A percentile compares a stretch with the other conserved stretches of the same genome.
Evolutionary conservation across 208 protist genomes (phyloP).

Genomic region (Trichomonas gallinae): DNA sequence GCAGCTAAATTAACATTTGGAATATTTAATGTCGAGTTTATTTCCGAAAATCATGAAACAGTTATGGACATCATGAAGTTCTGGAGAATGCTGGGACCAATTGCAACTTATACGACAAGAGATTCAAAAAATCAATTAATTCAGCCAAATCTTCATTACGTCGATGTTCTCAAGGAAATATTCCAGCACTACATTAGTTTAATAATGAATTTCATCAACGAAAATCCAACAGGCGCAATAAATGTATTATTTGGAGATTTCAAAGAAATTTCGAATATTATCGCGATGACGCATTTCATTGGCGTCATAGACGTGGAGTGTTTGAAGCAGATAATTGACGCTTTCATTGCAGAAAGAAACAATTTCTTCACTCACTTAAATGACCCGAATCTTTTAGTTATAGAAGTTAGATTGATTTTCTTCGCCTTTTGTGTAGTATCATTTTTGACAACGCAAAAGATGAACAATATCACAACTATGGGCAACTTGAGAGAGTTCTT

Average conservation of each 20-base stretch:
- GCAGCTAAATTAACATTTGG: background rate
- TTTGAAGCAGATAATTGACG: background rate
- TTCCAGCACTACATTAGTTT: background rate
- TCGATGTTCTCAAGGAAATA: background rate
- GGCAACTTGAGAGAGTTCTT: background rate
- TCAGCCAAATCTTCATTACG: background rate
- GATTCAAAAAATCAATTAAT: background rate
- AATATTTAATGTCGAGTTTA: background rate
- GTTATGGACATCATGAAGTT: background rate
- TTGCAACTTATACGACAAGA: background rate
- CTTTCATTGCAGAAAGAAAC: background rate
- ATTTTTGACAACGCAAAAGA: background rate
- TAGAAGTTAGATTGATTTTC: background rate
- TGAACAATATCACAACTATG: background rate
- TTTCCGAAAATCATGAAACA: background rate
- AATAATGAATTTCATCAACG: background rate
- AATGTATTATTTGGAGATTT: background rate
- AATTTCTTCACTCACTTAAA: background rate
- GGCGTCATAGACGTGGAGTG: background rate
- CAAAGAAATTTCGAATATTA: background rate
- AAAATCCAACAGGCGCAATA: background rate
- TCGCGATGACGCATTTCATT: background rate
- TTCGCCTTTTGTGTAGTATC: background rate
- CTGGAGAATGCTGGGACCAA: background rate
- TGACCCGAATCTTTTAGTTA: background rate